Evolutionary conservation across 176 grass and related monocot genomes (phyloP), one percentile per base, ranked within the genome.

Genomic region (Canna indica): DNA sequence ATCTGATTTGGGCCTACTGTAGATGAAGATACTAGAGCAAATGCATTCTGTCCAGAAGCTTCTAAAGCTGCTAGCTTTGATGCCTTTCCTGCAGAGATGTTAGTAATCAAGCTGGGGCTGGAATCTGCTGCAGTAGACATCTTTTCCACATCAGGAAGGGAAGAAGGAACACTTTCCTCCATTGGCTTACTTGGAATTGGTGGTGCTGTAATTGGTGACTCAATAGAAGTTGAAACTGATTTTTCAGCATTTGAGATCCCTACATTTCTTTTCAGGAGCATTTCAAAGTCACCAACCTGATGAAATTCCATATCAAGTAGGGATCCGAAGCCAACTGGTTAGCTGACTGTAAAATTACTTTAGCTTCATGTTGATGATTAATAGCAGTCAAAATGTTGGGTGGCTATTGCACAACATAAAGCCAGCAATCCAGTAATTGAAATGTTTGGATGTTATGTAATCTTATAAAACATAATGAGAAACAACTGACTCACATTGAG

Each of bases 281-380:
- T 53, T 71, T 71, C 68, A 33, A 48, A 71, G 46, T 71, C 28
- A 50, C 68, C 68, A n/a, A 71, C 46, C 68, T 71, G 68, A 38
- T 34, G 62, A 38, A 65, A 65, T 36, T 36, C 17, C 62, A 35
- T 17, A 22, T 3, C 15, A 25, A 24, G 7, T 7, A 54, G 22
- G 50, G 50, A 54, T 24, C 20, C 50, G 3, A 20, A 52, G 47
- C 18, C 18, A 52, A 52, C 36, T 18, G 13, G 47, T n/a, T 54
- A 54, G n/a, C 50, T 54, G 50, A 54, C 6, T 53, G 50, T n/a
- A 6, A 54, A n/a, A n/a, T n/a, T n/a, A n/a, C 50, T 25, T 17
- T 54, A 24, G 47, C 18, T 16, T 20, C 4, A 54, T 6, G 7
- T 54, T n/a, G 50, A 25, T 24, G 3, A 54, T 54, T 54, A 54